Evolutionary conservation across 768 basidiomycete species (phyloP), one percentile per base, ranked within the genome.

Genomic region (Boletus subcaerulescens): DNA sequence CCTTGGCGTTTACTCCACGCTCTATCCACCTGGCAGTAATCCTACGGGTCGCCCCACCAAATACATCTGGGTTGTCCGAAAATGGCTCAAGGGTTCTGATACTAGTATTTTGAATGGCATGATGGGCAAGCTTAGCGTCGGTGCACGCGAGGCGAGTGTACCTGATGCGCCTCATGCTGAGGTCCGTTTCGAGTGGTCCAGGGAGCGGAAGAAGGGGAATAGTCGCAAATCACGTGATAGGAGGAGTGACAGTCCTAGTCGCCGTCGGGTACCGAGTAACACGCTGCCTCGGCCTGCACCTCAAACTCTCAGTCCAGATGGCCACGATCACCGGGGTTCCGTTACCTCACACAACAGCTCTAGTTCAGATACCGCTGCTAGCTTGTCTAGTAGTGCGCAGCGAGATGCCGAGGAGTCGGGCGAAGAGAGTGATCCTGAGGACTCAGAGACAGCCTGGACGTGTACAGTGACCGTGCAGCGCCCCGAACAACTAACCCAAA

Each of bases 361-460:
- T 41, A 67, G 72, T 55, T 73, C 73, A 33, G 69, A 64, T 52
- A 61, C 67, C 49, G 62, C 66, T 29, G 66, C 59, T 12, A 72
- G 65, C 56, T 24, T 54, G 31, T 46, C 24, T 15, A 65, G 64
- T n/a, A 55, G 60, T 44, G 51, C 54, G 1, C 57, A 66, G 36
- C 58, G 29, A n/a, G 59, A 64, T 10, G 41, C 39, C 24, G 73
- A 70, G 14, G 84, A 85, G 45, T 79, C 81, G 2, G 91, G 79
- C 0, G 86, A 89, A 15, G 93, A 94, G 43, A 93, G 90, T 56
- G 96, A 98, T 60, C 91, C 94, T 0, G 95, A 98, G 67, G 96
- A 98, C 65, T 92, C 91, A 42, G 95, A 98, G 71, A 94, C 93
- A 22, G 93, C 96, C 0, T 98, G 94, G 94, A 85, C 87, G 44